Base-by-base conservation (phyloP, 2,329 filamentous ascomycete genomes). In the Lasiodiplodia gonubiensis region DNA sequence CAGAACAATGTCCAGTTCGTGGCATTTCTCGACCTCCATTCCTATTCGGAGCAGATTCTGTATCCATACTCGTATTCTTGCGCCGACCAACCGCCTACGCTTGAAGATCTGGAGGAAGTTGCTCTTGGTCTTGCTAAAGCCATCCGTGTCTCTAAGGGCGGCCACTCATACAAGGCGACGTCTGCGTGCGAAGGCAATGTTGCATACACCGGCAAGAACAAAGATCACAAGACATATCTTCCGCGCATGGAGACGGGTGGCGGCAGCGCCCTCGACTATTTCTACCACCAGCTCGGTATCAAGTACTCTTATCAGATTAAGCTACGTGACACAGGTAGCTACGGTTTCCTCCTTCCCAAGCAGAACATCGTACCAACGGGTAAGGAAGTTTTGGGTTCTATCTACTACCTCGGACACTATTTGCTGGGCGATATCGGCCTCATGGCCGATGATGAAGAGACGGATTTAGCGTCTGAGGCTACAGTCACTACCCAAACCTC, bases 251-350 rank as follows among this genome's bases (percentile, higher is more conserved):
- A 95, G 75, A 86, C 86, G 0, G 88, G 90, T 3, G 94, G 94
- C 48, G 94, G 94, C 2, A 94, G 92, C 59, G 92, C 92, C 1
- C 88, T 98, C 51, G 95, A 98, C 79, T 98, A 92, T 89, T 97
- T 99, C 79, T 97, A 97, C 77, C 92, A 97, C 72, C 91, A 96
- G 73, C 80, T 98, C 69, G 83, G 86, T 55, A 92, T 94, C 21
- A 89, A 88, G 70, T 97, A 92, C 77, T 92, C 93, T 68, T 98
- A 96, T 77, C 95, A 98, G 83, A 90, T 95, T 80, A 98, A 98
- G 81, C 83, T 99, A 33, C 86, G 95, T 59, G 95, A 99, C 77
- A 95, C 92, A 0, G 95, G 95, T 11, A 95, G 89, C 76, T 98
- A 98, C 77, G 95, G 95, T 0, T 99, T 98, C 77, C 82, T 99